Evolutionary conservation across 371 early-diverging fungal species (phyloP).

Genomic region (Mortierella polycephala): DNA sequence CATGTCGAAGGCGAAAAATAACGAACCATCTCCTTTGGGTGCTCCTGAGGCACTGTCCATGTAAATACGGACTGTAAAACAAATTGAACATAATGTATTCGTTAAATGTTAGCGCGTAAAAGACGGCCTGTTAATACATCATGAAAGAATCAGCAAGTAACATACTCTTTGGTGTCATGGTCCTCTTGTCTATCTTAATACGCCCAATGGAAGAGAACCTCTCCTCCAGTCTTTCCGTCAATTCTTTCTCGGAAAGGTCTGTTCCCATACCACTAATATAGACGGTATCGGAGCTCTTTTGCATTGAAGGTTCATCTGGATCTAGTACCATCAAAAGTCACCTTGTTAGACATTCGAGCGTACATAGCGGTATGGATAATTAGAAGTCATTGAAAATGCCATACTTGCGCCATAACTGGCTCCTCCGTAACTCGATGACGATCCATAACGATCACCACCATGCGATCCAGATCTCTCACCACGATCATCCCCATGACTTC

Average conservation of each 20-base stretch:
- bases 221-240: slow-evolving; percentile 59
- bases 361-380: background rate
- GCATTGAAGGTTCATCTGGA: slow-evolving; percentile 32
- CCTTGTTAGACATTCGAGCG: background rate
- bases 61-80: slow-evolving; percentile 74
- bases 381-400: background rate
- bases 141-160: background rate
- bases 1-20: no score
- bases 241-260: slow-evolving; percentile 65
- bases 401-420: slow-evolving; percentile 1
- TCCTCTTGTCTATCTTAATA: slow-evolving; percentile 75
- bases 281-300: slow-evolving; percentile 71
- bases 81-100: background rate
- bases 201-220: slow-evolving; percentile 77
- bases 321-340: slow-evolving; percentile 10
- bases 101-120: background rate
- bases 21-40: slow-evolving; percentile 78
- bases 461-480: slow-evolving; percentile 23
- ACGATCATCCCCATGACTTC: slow-evolving; percentile 31
- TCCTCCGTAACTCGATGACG: slow-evolving; percentile 13
- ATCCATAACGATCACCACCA: slow-evolving; percentile 48
- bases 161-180: slow-evolving; percentile 69
- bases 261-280: slow-evolving; percentile 71
- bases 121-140: no score
- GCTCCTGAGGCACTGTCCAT: slow-evolving; percentile 65